These are phyloP conservation scores for Acer saccharum DNA, from an alignment of 345 rosid species.

Conservation along the genomic window DNA sequence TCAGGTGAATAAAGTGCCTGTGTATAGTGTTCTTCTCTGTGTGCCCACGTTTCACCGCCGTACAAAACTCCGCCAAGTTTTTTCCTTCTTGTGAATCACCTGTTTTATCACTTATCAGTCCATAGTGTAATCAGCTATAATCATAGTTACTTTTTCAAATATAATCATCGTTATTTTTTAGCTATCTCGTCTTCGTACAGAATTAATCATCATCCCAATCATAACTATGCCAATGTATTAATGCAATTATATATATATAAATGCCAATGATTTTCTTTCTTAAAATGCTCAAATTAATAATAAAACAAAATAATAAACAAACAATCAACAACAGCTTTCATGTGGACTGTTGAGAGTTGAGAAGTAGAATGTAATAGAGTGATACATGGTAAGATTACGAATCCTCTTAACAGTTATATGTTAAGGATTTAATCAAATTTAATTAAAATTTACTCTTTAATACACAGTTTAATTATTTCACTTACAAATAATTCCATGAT, in stretches of 20 bases:
- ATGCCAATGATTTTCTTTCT: neutral
- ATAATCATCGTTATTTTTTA: neutral
- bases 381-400: neutral
- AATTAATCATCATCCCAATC: conserved; percentile 20
- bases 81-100: conserved; percentile 4
- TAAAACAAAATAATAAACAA: no score
- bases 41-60: conserved; percentile 19
- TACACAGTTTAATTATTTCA: no score
- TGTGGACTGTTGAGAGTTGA: neutral
- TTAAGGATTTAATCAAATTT: no score
- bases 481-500: no score
- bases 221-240: neutral
- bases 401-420: no score
- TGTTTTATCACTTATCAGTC: neutral
- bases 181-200: neutral
- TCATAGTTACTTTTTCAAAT: neutral
- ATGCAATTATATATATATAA: no score
- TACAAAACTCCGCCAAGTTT: conserved; percentile 13
- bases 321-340: neutral
- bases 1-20: conserved; percentile 26
- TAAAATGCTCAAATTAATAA: neutral
- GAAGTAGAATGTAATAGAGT: neutral
- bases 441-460: no score
- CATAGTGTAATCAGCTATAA: neutral
- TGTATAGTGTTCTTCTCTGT: neutral